These are phyloP conservation scores for Phytophthora sansomeana DNA, from an alignment of 352 stramenopile genomes.

Conservation along the genomic window DNA sequence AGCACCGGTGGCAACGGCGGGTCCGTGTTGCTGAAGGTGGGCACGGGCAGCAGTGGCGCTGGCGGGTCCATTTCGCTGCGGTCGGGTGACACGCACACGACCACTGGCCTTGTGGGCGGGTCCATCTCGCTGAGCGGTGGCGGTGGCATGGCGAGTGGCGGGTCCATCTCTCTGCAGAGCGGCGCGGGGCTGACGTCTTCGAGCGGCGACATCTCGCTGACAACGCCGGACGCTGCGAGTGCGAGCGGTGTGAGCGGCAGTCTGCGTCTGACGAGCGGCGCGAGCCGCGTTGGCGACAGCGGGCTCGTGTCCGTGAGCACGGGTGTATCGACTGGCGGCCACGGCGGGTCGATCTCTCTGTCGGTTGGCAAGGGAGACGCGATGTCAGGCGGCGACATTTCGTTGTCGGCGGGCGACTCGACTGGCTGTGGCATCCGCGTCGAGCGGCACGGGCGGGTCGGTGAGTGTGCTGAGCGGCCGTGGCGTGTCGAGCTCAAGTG, in stretches of 20 bases:
- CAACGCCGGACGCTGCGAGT: conserved; percentile 24
- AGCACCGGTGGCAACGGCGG: conserved; percentile 23
- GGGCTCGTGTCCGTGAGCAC: too few relatives aligned
- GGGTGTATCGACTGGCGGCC: too few relatives aligned
- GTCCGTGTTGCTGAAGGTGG: conserved; percentile 27
- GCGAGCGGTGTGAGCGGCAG: too few relatives aligned
- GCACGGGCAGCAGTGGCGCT: conserved; percentile 19
- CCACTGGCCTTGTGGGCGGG: conserved; percentile 1
- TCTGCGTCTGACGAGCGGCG: too few relatives aligned
- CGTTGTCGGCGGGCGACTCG: too few relatives aligned
- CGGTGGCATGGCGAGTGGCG: conserved; percentile 22
- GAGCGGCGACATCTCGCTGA: conserved; percentile 33
- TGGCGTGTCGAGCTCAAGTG: too few relatives aligned
- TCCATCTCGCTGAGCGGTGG: conserved; percentile 16
- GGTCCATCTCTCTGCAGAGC: conserved; percentile 32
- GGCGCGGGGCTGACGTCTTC: conserved; percentile 15
- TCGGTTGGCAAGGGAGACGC: too few relatives aligned
- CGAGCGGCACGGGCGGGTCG: neutral
- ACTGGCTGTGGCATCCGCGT: too few relatives aligned
- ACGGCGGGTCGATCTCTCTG: too few relatives aligned
- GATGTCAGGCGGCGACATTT: too few relatives aligned
- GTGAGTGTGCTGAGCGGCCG: too few relatives aligned
- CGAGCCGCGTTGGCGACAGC: too few relatives aligned
- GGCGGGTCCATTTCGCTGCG: conserved; percentile 27
- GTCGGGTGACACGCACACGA: conserved; percentile 18